phyloP scores from a whole-genome alignment of 768 basidiomycete species.

The Leucosporidium yakuticum region DNA sequence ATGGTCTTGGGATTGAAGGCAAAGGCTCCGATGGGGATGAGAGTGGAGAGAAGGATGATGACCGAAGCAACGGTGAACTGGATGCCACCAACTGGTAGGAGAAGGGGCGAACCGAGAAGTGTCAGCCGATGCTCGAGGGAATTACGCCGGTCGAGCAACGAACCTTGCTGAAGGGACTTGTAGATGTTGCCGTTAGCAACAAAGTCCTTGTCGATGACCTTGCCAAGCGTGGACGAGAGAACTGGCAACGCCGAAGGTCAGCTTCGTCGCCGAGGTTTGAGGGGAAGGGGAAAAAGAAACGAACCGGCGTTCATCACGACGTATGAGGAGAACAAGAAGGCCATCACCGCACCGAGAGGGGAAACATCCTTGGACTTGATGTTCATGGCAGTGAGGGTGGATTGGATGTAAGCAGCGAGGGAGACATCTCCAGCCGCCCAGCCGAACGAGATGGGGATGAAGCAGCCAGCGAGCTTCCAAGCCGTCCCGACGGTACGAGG shows the following conservation, averaged over 20 bases:
- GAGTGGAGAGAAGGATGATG: conserved; percentile 38
- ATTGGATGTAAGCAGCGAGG: conserved; percentile 42
- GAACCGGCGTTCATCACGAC: conserved; percentile 37
- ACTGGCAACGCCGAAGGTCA: conserved; percentile 7
- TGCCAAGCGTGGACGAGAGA: conserved; percentile 39
- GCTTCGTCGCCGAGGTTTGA: no score
- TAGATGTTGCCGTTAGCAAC: conserved; percentile 24
- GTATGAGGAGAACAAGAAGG: conserved; percentile 38
- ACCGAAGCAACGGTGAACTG: conserved; percentile 40
- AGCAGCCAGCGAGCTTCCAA: conserved; percentile 37
- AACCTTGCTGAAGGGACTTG: conserved; percentile 24
- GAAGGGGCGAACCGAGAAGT: background rate
- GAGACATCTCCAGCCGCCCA: conserved; percentile 43
- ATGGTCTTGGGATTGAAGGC: conserved; percentile 38
- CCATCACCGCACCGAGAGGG: conserved; percentile 41
- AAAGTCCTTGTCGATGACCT: conserved; percentile 39
- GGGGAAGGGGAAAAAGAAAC: no score
- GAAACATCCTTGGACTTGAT: conserved; percentile 31
- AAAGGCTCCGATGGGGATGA: conserved; percentile 39
- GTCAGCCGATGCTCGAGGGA: no score
- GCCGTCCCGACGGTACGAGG: conserved; percentile 33
- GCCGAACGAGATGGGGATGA: conserved; percentile 38
- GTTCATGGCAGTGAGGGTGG: conserved; percentile 30
- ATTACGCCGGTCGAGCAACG: no score
- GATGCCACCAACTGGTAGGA: conserved; percentile 18